Conservation (phyloP, 2,329 filamentous ascomycete species). For the Shiraia bambusicola region DNA sequence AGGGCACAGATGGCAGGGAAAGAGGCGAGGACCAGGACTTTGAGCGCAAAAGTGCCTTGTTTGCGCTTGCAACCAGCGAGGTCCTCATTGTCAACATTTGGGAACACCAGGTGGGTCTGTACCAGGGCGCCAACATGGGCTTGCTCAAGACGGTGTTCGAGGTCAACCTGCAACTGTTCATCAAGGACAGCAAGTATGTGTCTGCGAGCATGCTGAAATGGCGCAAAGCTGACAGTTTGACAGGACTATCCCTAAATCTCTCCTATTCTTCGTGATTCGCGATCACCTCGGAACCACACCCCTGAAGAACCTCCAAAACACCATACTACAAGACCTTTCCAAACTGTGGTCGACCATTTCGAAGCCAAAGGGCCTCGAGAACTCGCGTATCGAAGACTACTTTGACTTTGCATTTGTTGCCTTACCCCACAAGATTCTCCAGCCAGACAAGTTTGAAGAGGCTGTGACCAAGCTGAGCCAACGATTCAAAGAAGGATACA, state of each 20-base stretch:
- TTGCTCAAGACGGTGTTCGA: slow-evolving; percentile 98
- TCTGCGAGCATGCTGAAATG: neutral
- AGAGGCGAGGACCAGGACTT: slow-evolving; percentile 98
- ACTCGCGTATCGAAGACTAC: slow-evolving; percentile 90
- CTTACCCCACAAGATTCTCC: slow-evolving; percentile 93
- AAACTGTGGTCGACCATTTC: slow-evolving; percentile 92
- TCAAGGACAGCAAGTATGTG: slow-evolving; percentile 87
- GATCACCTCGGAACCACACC: slow-evolving; percentile 94
- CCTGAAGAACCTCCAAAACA: slow-evolving; percentile 84
- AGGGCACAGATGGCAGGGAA: slow-evolving; percentile 94
- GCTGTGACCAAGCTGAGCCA: slow-evolving; percentile 79
- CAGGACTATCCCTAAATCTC: slow-evolving; percentile 81
- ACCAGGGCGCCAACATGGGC: slow-evolving; percentile 99
- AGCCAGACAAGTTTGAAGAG: slow-evolving; percentile 83
- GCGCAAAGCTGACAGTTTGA: slow-evolving; percentile 20
- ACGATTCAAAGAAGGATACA: slow-evolving; percentile 80
- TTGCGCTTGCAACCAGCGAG: slow-evolving; percentile 95
- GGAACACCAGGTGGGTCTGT: slow-evolving; percentile 97
- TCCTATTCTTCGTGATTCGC: slow-evolving; percentile 98
- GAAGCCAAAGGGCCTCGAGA: slow-evolving; percentile 85
- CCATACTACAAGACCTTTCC: slow-evolving; percentile 83
- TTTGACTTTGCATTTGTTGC: slow-evolving; percentile 98
- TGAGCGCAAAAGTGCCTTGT: slow-evolving; percentile 95
- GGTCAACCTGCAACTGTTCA: slow-evolving; percentile 93
- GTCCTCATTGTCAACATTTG: slow-evolving; percentile 98